Evolutionary conservation across 176 grass and related monocot genomes (phyloP), one percentile per base, ranked within the genome.

Genomic region (Oryza officinalis): DNA sequence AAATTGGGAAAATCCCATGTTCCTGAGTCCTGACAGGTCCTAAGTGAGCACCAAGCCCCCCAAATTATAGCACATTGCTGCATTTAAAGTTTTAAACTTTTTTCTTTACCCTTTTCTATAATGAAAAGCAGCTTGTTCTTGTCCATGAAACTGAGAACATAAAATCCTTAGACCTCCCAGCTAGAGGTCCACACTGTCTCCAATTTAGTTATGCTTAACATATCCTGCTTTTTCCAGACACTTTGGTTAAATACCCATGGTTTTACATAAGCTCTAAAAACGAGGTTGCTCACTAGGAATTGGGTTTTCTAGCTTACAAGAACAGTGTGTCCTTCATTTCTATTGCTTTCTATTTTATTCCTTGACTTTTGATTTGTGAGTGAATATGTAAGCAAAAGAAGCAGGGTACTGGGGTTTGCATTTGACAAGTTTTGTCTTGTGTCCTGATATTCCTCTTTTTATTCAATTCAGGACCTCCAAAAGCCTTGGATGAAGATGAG

Each of bases 401-500:
- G 11, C 7, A 27, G 27, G 31, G 28, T 4, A 10, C 0, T 59
- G 44, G 41, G 23, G 33, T 70, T 78, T 75, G 9, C 2, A 30
- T 69, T 85, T 67, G 14, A 2, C 32, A 30, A 30, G 28, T 30
- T 30, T 30, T 30, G 1, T 30, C 2, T 52, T 84, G 50, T 72
- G 25, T 69, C 68, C 46, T 91, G 13, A 74, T 54, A 14, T 79
- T 40, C 2, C n/a, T 45, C 2, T 84, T n/a, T 67, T 47, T 75
- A 68, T 23, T 74, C 27, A 87, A 85, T 82, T 41, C 79, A 99
- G 93, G 93, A 80, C 96, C 96, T 71, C 93, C 96, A 44, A 99
- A 99, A 78, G 91, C 96, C 27, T 87, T 99, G 73, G 96, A 99
- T 75, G 96, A 99, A 63, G 96, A 96, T 73, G 96, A 99, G 70